Conservation (phyloP, 768 basidiomycete species). For the Pleurotus platypus region DNA sequence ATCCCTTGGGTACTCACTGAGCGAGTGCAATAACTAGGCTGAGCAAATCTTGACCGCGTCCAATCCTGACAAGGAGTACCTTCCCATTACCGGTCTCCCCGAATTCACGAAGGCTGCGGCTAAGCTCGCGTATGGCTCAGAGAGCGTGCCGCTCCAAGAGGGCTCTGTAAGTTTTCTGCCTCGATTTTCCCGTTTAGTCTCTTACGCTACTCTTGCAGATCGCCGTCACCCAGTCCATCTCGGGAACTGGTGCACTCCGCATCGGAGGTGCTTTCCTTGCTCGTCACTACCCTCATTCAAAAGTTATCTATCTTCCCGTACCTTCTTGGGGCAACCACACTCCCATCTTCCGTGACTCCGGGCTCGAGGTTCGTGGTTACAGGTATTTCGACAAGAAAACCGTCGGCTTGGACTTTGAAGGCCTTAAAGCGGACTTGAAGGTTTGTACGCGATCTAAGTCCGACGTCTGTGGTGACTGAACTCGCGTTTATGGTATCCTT, state of each 20-base stretch:
- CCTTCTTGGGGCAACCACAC: slow-evolving; percentile 99
- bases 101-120: slow-evolving; percentile 85
- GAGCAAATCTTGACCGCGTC: slow-evolving; percentile 67
- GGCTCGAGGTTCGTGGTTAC: slow-evolving; percentile 89
- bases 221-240: slow-evolving; percentile 89
- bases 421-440: slow-evolving; percentile 83
- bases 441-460: slow-evolving; percentile 31
- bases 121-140: slow-evolving; percentile 86
- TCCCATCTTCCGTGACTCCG: slow-evolving; percentile 90
- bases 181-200: too few species aligned
- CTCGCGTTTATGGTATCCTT: slow-evolving; percentile 14
- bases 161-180: slow-evolving; percentile 54
- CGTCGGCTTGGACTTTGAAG: slow-evolving; percentile 88
- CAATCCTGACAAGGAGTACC: slow-evolving; percentile 89
- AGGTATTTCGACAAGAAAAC: slow-evolving; percentile 93
- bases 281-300: slow-evolving; percentile 82
- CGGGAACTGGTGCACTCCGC: slow-evolving; percentile 95
- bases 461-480: neutral
- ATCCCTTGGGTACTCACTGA: slow-evolving; percentile 9
- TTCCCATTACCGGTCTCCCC: slow-evolving; percentile 89
- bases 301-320: slow-evolving; percentile 85
- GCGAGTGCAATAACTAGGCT: slow-evolving; percentile 45
- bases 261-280: slow-evolving; percentile 92
- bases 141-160: slow-evolving; percentile 67
- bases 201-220: slow-evolving; percentile 40